Conservation (phyloP, 352 stramenopile species). For the Peronosclerospora sorghi region DNA sequence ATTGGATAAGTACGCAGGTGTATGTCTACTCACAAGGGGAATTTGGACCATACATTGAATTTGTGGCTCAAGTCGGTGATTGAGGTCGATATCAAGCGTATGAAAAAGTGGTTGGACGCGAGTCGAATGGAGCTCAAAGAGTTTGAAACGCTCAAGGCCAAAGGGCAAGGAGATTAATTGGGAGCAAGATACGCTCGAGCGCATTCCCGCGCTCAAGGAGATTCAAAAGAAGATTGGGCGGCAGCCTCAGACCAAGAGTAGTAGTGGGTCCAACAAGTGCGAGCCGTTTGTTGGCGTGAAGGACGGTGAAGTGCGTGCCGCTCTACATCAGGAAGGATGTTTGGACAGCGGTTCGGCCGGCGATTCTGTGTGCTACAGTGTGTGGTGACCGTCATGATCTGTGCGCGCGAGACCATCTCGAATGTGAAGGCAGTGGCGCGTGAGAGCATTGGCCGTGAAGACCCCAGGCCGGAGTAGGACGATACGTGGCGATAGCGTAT, state of each 20-base stretch:
- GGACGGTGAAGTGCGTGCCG: conserved; percentile 47
- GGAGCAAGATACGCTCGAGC: conserved; percentile 74
- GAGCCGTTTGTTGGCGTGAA: conserved; percentile 32
- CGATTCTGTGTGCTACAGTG: no score
- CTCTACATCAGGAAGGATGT: conserved; percentile 60
- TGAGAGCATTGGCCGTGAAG: no score
- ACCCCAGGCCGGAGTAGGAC: no score
- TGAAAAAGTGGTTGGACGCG: conserved; percentile 76
- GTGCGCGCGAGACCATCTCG: conserved; percentile 35
- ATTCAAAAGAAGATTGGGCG: conserved; percentile 74
- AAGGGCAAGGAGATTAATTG: conserved; percentile 82
- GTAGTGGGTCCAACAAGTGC: conserved; percentile 3
- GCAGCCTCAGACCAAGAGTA: conserved; percentile 5
- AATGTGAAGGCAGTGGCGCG: conserved; percentile 82
- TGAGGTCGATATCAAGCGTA: conserved; percentile 74
- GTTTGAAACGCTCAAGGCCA: conserved; percentile 69
- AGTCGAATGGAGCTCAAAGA: conserved; percentile 83
- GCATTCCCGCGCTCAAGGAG: conserved; percentile 77
- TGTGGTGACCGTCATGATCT: no score
- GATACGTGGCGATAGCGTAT: no score
- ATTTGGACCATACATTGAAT: no score
- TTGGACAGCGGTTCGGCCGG: no score
- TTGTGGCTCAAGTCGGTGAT: conserved; percentile 68
- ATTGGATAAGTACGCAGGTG: no score
- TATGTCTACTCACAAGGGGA: no score